Base-by-base conservation (phyloP, 768 basidiomycete species). In the Trametes maxima region DNA sequence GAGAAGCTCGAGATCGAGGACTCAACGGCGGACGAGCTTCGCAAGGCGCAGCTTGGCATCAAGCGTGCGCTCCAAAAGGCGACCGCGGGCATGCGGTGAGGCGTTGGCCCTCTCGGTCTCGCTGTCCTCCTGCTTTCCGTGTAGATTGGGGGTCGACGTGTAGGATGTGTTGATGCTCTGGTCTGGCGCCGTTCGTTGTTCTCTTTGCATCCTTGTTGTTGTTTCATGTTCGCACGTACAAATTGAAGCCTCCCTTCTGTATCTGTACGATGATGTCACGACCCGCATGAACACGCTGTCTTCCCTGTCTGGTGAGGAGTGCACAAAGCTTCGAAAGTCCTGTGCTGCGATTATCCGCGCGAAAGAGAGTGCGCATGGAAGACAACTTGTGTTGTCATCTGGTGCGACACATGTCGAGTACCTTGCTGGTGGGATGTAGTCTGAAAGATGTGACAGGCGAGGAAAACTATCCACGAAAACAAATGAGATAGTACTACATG, bases 1-100 rank as follows among this genome's bases (percentile, higher is more conserved):
- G 97, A 98, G 87, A 95, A 94, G 81, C 83, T 99, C 74, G 97
- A 98, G 84, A 92, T 97, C 64, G 96, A 97, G 80, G 93, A 96
- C 60, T 92, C 93, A 62, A 81, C 90, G 33, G 87, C 87, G 56
- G 97, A 98, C 75, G 94, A 99, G 77, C 86, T 99, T 72, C 92
- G 90, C 79, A 97, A 96, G 80, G 90, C 93, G 61, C 94, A 98
- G 77, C 85, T 99, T 67, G 82, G 86, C 74, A 94, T 98, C 79
- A 96, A 95, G 82, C 89, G 96, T 72, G 92, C 95, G 63, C 84
- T 99, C 74, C 95, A 98, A 84, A 99, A 98, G 85, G 96, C 94
- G 54, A 94, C 92, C 54, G 90, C 92, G 70, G 89, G 92, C 65
- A 86, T 93, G 74, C 89, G 92, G 80, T 93, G 76, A 86, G 60